Conservation (phyloP, 2,329 filamentous ascomycete species). For the Harringtonia aguacate region DNA sequence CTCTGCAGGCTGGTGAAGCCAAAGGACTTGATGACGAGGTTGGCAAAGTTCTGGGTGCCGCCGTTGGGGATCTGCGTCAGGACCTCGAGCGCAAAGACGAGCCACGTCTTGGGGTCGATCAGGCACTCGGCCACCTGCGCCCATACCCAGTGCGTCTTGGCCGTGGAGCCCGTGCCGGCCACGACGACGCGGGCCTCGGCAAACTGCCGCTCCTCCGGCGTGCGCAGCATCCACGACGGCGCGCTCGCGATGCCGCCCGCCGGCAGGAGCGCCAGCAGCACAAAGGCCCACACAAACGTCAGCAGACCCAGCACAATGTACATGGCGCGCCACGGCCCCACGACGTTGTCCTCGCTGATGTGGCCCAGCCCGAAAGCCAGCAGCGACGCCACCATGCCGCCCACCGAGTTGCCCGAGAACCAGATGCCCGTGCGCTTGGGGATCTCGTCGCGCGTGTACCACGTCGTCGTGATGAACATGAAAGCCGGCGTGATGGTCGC, state of each 20-base stretch:
- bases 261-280: conserved; percentile 30
- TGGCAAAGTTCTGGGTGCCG: conserved; percentile 48
- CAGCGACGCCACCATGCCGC: conserved; percentile 35
- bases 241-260: conserved; percentile 45
- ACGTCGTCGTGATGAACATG: conserved; percentile 40
- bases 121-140: conserved; percentile 43
- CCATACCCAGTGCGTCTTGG: conserved; percentile 36
- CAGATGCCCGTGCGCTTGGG: conserved; percentile 43
- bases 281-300: conserved; percentile 30
- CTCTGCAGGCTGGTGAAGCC: conserved; percentile 43
- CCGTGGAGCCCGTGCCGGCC: conserved; percentile 40
- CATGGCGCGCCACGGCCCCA: conserved; percentile 22
- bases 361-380: conserved; percentile 47
- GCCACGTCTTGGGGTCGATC: conserved; percentile 48
- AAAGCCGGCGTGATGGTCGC: conserved; percentile 43
- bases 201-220: conserved; percentile 36
- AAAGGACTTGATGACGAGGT: conserved; percentile 44
- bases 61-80: conserved; percentile 51
- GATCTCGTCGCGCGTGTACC: conserved; percentile 47
- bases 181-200: conserved; percentile 34
- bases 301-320: conserved; percentile 13
- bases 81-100: conserved; percentile 42
- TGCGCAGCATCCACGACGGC: conserved; percentile 35
- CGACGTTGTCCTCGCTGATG: conserved; percentile 25
- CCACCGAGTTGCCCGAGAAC: conserved; percentile 41